A percentile compares a stretch with the other conserved stretches of the same genome.
These are phyloP conservation scores for Themeda triandra DNA, from an alignment of 176 grass and related monocot genomes.

Conservation along the genomic window DNA sequence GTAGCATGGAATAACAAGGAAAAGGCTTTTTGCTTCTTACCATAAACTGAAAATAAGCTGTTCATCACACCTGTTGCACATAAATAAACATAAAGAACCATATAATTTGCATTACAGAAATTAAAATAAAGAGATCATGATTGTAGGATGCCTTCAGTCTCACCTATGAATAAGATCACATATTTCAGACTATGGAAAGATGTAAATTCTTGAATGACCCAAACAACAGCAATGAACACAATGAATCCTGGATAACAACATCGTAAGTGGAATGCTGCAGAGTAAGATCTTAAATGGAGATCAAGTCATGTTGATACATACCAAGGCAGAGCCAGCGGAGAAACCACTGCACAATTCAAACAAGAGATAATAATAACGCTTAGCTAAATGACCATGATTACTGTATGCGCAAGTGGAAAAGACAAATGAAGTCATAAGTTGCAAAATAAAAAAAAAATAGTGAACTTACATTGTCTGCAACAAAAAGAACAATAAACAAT, in stretches of 20 bases:
- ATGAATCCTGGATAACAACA: conserved; percentile 73
- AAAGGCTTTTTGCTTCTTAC: conserved; percentile 41
- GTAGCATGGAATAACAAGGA: conserved; percentile 18
- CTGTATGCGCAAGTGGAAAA: neutral
- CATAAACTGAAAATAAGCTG: conserved; percentile 97
- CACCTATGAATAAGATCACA: conserved; percentile 98
- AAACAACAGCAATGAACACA: conserved; percentile 72
- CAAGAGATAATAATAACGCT: conserved; percentile 20
- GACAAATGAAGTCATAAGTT: conserved; percentile 4
- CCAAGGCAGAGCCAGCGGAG: conserved; percentile 97
- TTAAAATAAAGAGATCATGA: conserved; percentile 5
- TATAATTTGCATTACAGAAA: neutral
- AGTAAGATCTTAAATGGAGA: conserved; percentile 20
- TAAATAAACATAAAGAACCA: conserved; percentile 20
- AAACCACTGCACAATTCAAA: conserved; percentile 73
- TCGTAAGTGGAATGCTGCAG: conserved; percentile 23
- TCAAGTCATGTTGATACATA: conserved; percentile 35
- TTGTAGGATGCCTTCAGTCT: neutral
- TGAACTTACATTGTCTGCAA: conserved; percentile 82
- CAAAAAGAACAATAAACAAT: conserved; percentile 78
- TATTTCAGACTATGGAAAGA: conserved; percentile 68
- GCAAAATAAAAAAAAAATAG: neutral
- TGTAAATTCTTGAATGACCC: conserved; percentile 88
- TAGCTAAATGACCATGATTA: conserved; percentile 25
- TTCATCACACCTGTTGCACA: conserved; percentile 89